phyloP scores from a whole-genome alignment of 148 eudicot species.

The Nepenthes gracilis region DNA sequence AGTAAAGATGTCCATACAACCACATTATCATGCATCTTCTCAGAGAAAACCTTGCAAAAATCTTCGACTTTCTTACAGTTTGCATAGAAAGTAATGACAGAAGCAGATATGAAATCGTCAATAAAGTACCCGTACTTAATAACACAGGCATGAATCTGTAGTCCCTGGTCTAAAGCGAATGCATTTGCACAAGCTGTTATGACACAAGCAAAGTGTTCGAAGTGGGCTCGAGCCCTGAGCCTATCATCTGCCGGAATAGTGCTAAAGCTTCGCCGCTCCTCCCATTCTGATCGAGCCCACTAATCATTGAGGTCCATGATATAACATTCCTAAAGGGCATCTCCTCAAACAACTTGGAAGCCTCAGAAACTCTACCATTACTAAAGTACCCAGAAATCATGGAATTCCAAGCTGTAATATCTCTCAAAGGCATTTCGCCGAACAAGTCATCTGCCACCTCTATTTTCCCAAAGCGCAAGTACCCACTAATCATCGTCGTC shows the following conservation, averaged over 20 bases:
- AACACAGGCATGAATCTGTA: slow-evolving; percentile 50
- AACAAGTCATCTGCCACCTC: slow-evolving; percentile 54
- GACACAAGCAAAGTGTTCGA: slow-evolving; percentile 35
- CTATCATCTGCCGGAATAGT: slow-evolving; percentile 39
- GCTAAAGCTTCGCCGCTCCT: slow-evolving; percentile 46
- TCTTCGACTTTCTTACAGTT: slow-evolving; percentile 44
- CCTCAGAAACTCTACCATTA: slow-evolving; percentile 45
- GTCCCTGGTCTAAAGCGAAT: slow-evolving; percentile 22
- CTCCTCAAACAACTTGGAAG: slow-evolving; percentile 36
- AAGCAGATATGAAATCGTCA: slow-evolving; percentile 48
- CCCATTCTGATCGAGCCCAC: slow-evolving; percentile 74
- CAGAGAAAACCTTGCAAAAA: slow-evolving; percentile 42
- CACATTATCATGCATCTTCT: slow-evolving; percentile 43
- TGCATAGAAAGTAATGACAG: slow-evolving; percentile 67
- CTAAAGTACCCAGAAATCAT: slow-evolving; percentile 68
- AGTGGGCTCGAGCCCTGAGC: slow-evolving; percentile 29
- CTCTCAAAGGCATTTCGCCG: slow-evolving; percentile 49
- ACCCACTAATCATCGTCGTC: slow-evolving; percentile 74
- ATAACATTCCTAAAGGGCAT: slow-evolving; percentile 60
- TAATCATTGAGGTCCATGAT: slow-evolving; percentile 80
- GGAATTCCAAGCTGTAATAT: slow-evolving; percentile 66
- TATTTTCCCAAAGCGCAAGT: slow-evolving; percentile 34
- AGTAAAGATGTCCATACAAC: slow-evolving; percentile 85
- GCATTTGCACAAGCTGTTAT: slow-evolving; percentile 59
- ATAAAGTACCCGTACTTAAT: slow-evolving; percentile 35